Conservation (phyloP, 2,329 filamentous ascomycete species). For the Eutypa lata region DNA sequence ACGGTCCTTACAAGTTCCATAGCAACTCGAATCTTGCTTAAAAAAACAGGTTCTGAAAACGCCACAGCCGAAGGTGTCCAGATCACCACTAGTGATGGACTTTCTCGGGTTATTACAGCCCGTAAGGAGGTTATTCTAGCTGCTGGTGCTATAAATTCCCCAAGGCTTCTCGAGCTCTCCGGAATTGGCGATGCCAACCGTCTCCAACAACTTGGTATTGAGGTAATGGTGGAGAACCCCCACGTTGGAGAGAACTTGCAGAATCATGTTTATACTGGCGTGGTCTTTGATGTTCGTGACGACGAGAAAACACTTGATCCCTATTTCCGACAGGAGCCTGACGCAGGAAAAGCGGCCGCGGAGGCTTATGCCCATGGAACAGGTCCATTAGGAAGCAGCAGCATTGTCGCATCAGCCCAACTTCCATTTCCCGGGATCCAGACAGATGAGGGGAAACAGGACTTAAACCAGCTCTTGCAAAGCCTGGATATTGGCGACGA, state of each 20-base stretch:
- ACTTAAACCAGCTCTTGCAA: background rate
- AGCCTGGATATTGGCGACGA: background rate
- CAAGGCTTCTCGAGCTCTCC: conserved; percentile 56
- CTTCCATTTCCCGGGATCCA: background rate
- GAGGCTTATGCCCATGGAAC: background rate
- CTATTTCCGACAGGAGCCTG: background rate
- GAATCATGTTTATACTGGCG: conserved; percentile 32
- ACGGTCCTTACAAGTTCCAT: background rate
- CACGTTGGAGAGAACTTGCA: conserved; percentile 48
- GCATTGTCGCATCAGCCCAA: background rate
- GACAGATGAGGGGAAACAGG: background rate
- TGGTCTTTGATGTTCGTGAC: background rate
- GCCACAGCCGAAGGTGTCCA: background rate
- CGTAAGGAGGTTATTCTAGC: conserved; percentile 53
- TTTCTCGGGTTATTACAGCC: background rate
- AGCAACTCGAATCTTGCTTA: background rate
- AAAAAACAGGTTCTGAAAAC: background rate
- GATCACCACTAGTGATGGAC: background rate
- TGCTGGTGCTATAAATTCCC: conserved; percentile 55
- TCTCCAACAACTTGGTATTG: conserved; percentile 37
- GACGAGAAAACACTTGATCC: background rate
- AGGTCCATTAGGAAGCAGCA: background rate
- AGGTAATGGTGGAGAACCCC: conserved; percentile 38
- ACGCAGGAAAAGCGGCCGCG: background rate
- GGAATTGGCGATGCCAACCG: conserved; percentile 51